Conservation (phyloP, 2,329 filamentous ascomycete species). For the Neoascochyta sp. region DNA sequence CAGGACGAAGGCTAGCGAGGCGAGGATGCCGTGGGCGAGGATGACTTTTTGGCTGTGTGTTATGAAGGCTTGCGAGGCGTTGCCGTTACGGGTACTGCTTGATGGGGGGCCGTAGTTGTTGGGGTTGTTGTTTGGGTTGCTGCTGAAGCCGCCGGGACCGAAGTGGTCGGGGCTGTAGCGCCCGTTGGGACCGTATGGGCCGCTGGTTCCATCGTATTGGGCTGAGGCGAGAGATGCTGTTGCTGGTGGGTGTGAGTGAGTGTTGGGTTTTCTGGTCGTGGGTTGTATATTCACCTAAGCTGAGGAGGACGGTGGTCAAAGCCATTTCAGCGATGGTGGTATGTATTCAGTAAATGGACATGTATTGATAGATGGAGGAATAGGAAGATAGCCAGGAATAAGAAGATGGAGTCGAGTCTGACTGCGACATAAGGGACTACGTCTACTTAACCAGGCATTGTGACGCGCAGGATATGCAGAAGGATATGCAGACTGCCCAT, state of each 20-base stretch:
- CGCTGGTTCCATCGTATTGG: constrained; percentile 10
- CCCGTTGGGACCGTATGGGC: constrained; percentile 8
- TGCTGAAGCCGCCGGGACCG: constrained; percentile 2
- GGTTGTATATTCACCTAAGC: constrained; percentile 16
- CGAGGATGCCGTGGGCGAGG: constrained; percentile 44
- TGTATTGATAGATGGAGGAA: too few species aligned
- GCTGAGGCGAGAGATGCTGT: constrained; percentile 13
- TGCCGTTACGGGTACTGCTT: constrained; percentile 4
- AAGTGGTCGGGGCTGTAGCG: constrained; percentile 3
- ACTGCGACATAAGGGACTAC: too few species aligned
- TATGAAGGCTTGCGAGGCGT: constrained; percentile 9
- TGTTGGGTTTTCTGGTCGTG: too few species aligned
- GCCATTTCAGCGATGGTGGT: too few species aligned
- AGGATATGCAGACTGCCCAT: too few species aligned
- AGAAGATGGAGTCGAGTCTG: too few species aligned
- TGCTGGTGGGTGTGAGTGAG: constrained; percentile 5
- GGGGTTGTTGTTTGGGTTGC: constrained; percentile 3
- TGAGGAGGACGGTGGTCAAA: constrained; percentile 10
- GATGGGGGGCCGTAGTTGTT: constrained; percentile 2
- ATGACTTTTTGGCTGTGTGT: constrained; percentile 19
- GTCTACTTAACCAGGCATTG: too few species aligned
- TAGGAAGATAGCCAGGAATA: too few species aligned
- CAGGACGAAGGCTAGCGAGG: constrained; percentile 43
- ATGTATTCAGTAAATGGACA: too few species aligned
- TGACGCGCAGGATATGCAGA: too few species aligned